Base-by-base conservation (phyloP, 163 green algal species). In the Smithsoniella earleae region DNA sequence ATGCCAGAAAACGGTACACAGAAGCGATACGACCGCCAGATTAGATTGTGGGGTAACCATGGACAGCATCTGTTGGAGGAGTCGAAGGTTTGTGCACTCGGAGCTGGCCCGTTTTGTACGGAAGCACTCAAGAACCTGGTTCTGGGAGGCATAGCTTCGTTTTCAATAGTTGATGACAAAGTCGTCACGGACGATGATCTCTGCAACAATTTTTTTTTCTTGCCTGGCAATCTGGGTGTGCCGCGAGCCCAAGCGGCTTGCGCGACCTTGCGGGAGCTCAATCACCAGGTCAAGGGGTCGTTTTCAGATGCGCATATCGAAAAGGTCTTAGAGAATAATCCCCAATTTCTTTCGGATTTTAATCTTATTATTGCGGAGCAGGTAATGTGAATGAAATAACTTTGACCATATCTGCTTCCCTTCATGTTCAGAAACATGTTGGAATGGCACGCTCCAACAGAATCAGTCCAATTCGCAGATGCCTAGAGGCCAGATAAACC, bases 41-140 rank as follows among this genome's bases (percentile, higher is more conserved):
- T 97, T 2, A 80, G 91, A 6, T 88, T 97, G 37, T 97, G 91
- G 91, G 91, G 91, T 5, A 79, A 82, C 0, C 86, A 96, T 37
- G 91, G 91, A 4, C 89, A 95, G 77, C 46, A 77, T 43, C 72
- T 79, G 2, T 74, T 96, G 2, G 90, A 96, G 64, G 49, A 46
- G 34, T 84, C 86, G 16, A 76, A 73, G 0, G 77, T 96, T 25
- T 90, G 82, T 64, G 77, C 95, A 44, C 82, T 96, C 0, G 88
- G 89, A 22, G 83, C 75, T 65, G 74, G 79, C 2, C 78, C 84
- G 10, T 45, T 66, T 28, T 66, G 55, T 34, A 66, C 80, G 2
- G 94, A 98, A 77, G 86, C 89, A 3, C 80, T 98, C 13, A 98
- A 98, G 74, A 98, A 98, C 77, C 80, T 98, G 20, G 93, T 98